These are phyloP conservation scores for Oidiodendron maius DNA, from an alignment of 495 filamentous ascomycete genomes.

Conservation along the genomic window DNA sequence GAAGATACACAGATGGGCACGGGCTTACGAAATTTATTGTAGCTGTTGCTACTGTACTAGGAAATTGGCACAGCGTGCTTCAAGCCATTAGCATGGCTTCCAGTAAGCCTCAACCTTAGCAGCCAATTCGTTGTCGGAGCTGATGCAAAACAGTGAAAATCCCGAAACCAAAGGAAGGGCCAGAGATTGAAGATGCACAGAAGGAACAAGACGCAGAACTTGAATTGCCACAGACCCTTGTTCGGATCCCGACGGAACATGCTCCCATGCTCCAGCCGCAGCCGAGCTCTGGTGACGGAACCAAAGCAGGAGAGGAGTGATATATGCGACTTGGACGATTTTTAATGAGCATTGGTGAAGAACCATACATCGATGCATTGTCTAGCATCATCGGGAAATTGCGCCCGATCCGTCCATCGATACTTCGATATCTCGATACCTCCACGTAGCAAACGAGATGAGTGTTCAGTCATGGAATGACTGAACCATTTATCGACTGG, in stretches of 20 bases:
- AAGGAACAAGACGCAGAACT: slow-evolving; percentile 33
- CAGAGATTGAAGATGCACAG: slow-evolving; percentile 30
- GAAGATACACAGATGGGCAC: background rate
- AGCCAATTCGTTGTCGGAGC: no score
- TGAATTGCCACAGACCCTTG: slow-evolving; percentile 70
- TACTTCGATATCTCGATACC: no score
- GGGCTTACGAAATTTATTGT: background rate
- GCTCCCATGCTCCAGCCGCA: slow-evolving; percentile 50
- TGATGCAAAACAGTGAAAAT: slow-evolving; percentile 43
- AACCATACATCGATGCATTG: no score
- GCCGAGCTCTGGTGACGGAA: slow-evolving; percentile 9
- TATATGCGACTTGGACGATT: no score
- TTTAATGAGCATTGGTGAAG: no score
- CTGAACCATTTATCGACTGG: no score
- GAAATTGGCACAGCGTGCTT: slow-evolving; percentile 95
- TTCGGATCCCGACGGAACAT: slow-evolving; percentile 71
- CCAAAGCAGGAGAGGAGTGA: slow-evolving; percentile 7
- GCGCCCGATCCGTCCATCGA: no score
- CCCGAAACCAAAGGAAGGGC: slow-evolving; percentile 48
- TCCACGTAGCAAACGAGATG: no score
- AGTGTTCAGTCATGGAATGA: no score
- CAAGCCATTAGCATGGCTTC: slow-evolving; percentile 93
- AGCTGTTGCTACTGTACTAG: slow-evolving; percentile 88
- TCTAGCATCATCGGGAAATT: no score
- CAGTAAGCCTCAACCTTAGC: slow-evolving; percentile 49